Conservation (phyloP, 176 grass and related monocot genomes). For the Zoysia pacifica region DNA sequence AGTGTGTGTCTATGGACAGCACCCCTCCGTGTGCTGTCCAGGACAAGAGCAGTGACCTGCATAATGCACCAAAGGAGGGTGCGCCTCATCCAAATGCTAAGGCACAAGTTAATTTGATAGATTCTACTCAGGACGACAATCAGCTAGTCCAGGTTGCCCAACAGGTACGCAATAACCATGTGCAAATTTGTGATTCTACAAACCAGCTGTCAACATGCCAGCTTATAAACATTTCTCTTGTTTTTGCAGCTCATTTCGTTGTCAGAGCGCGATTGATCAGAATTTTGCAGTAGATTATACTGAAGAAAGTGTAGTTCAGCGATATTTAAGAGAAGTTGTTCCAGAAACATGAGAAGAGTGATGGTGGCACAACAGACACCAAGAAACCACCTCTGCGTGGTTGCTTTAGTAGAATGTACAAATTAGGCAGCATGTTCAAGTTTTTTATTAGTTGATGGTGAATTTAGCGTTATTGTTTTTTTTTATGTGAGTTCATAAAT, state of each 20-base stretch:
- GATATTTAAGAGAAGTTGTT: conserved; percentile 7
- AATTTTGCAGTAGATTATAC: conserved; percentile 39
- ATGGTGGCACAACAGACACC: neutral
- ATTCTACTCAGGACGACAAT: conserved; percentile 61
- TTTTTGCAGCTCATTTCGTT: conserved; percentile 92
- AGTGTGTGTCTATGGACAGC: conserved; percentile 46
- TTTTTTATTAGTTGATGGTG: conserved; percentile 23
- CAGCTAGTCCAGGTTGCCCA: conserved; percentile 78
- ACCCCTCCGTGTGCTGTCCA: conserved; percentile 35
- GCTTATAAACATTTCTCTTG: conserved; percentile 14
- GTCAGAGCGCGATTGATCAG: conserved; percentile 60
- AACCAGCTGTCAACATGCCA: neutral
- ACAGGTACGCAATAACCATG: conserved; percentile 55
- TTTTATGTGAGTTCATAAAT: conserved; percentile 13
- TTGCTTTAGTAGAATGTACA: conserved; percentile 47
- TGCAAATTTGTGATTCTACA: conserved; percentile 18
- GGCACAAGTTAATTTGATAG: conserved; percentile 40
- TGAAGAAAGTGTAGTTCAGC: conserved; percentile 25
- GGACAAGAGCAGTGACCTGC: conserved; percentile 41
- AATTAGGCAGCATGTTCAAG: conserved; percentile 34
- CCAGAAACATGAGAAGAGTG: neutral
- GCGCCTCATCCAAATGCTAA: conserved; percentile 32
- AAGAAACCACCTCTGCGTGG: conserved; percentile 19
- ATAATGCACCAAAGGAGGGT: conserved; percentile 37
- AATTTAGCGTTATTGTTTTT: conserved; percentile 2